Base-by-base conservation (phyloP, 1,284 basidiomycete species). In the Marasmius sp. region DNA sequence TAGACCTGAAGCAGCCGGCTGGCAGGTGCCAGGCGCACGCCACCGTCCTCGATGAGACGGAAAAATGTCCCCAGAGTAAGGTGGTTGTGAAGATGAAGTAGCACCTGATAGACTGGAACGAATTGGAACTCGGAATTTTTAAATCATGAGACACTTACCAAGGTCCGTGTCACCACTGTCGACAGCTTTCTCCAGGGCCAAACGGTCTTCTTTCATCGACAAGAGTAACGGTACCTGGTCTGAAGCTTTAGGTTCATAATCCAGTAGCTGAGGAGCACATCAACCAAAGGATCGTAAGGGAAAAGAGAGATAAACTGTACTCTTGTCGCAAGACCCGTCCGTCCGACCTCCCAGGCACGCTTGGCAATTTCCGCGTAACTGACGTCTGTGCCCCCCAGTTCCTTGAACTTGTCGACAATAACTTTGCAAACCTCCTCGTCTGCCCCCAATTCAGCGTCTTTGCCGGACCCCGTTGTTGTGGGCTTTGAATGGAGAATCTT, bases 121-220 rank as follows among this genome's bases (percentile, higher is more conserved):
- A 47, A 49, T 38, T 22, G 9, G 47, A 55, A 11, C 47, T 45
- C 34, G 12, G 18, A 27, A 12, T 36, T 36, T 62, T 27, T 47
- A 14, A 51, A 64, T 36, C 47, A 59, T 58, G 37, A 36, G 68
- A 85, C 3, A 54, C 52, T 55, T 67, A 95, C 95, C 90, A 1
- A 99, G 84, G 75, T 99, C 96, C 0, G 95, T 94, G 72, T 99
- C 96, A 0, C 96, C 95, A 65, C 94, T 96, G 66, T 95, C 93
- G 14, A 97, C 91, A 0, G 97, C 94, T 72, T 97, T 98, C 62
- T 86, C 79, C 36, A 99, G 78, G 5, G 97, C 97, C 3, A 95
- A 75, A 63, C 86, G 86, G 71, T 98, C 94, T 74, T 98, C 93
- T 68, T 95, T 94, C 97, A 99, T 99, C 61, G 85, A 87, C 33